These are phyloP conservation scores for Nicotiana otophora DNA, from an alignment of 257 asterid species.

Conservation along the genomic window DNA sequence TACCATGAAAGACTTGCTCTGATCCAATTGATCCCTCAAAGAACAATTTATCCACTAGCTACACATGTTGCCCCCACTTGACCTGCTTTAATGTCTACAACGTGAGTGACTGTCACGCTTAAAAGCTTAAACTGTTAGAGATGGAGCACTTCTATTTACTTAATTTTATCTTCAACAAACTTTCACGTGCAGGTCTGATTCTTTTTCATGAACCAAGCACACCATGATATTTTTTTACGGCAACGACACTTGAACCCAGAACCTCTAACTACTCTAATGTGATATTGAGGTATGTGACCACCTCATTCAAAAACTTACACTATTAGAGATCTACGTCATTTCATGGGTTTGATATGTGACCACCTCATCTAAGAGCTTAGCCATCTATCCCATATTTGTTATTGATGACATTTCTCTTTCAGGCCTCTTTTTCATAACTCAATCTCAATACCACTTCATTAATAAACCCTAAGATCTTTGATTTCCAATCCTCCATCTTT, in stretches of 20 bases:
- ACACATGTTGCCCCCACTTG: background rate
- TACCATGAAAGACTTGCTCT: background rate
- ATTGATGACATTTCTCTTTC: background rate
- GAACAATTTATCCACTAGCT: background rate
- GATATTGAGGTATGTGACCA: background rate
- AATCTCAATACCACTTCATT: background rate
- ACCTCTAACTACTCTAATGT: background rate
- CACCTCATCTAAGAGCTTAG: background rate
- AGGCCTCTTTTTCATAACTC: background rate
- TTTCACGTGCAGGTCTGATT: background rate
- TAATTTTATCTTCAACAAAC: background rate
- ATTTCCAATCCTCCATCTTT: background rate
- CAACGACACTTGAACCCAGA: background rate
- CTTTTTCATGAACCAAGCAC: background rate
- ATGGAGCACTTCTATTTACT: background rate
- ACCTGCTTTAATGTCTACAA: background rate
- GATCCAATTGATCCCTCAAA: background rate
- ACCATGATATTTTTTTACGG: background rate
- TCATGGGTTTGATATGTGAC: background rate
- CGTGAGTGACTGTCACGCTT: background rate
- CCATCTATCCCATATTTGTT: background rate
- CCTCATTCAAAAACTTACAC: background rate
- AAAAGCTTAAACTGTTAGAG: background rate
- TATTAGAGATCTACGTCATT: no score
- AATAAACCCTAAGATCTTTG: background rate